These are phyloP conservation scores for Hypoxylon sp. DNA, from an alignment of 2,329 filamentous ascomycete species.

Conservation along the genomic window DNA sequence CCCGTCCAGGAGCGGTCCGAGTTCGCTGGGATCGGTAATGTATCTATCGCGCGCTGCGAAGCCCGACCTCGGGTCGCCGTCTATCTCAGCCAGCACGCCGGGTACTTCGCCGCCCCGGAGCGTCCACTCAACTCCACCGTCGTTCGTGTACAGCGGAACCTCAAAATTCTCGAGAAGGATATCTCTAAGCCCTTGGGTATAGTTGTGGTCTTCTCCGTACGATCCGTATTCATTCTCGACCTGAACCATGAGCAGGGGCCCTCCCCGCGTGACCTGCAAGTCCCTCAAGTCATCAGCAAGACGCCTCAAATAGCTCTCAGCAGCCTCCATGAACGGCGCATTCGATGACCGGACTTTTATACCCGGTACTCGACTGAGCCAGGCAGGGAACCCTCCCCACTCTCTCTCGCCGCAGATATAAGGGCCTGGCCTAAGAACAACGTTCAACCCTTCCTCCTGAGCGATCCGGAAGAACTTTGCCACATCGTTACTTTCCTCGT, in stretches of 20 bases:
- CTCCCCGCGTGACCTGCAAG: conserved; percentile 60
- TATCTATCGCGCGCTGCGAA: conserved; percentile 61
- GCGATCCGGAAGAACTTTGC: conserved; percentile 64
- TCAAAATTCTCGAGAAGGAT: conserved; percentile 62
- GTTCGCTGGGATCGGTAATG: conserved; percentile 59
- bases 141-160: conserved; percentile 65
- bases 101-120: conserved; percentile 61
- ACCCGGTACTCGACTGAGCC: conserved; percentile 60
- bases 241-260: conserved; percentile 66
- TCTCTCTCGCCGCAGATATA: conserved; percentile 66
- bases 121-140: conserved; percentile 62
- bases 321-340: conserved; percentile 57
- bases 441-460: conserved; percentile 62
- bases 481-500: conserved; percentile 62
- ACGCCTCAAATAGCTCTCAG: conserved; percentile 58
- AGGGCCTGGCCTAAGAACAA: conserved; percentile 64
- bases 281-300: conserved; percentile 57
- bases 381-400: conserved; percentile 65
- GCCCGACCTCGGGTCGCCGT: conserved; percentile 60
- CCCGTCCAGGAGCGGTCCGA: conserved; percentile 64
- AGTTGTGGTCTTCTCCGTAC: conserved; percentile 62
- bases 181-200: conserved; percentile 60
- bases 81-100: conserved; percentile 62
- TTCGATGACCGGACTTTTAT: conserved; percentile 61
- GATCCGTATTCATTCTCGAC: conserved; percentile 68